Percentiles rank a stretch among this genome's conserved stretches.
These are phyloP conservation scores for Agrocybe praecox DNA, from an alignment of 768 basidiomycete species.

Conservation along the genomic window DNA sequence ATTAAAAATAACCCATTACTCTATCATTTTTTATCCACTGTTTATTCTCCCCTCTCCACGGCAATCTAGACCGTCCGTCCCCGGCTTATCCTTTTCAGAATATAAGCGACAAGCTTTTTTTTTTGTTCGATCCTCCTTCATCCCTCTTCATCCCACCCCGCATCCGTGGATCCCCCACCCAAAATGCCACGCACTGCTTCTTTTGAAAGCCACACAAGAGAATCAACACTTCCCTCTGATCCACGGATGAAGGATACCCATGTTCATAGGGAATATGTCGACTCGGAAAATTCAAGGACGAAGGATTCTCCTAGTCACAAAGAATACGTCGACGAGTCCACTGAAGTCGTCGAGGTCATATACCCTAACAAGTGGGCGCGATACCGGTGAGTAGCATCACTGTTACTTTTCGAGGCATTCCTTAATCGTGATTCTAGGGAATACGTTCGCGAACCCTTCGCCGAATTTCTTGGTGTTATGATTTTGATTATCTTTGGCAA, in stretches of 20 bases:
- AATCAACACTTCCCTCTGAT: neutral
- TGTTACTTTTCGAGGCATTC: neutral
- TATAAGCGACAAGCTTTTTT: neutral
- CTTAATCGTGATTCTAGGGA: constrained; percentile 31
- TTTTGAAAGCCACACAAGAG: neutral
- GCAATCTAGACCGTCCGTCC: neutral
- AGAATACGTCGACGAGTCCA: constrained; percentile 21
- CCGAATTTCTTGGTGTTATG: constrained; percentile 64
- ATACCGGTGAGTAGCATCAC: constrained; percentile 43
- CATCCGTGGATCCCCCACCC: neutral
- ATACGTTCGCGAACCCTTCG: constrained; percentile 57
- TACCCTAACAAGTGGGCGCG: constrained; percentile 59
- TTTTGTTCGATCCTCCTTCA: neutral
- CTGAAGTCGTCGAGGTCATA: constrained; percentile 32
- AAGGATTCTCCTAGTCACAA: constrained; percentile 13
- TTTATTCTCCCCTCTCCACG: neutral
- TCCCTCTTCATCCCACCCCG: neutral
- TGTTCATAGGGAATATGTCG: neutral
- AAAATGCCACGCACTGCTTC: neutral
- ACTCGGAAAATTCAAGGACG: constrained; percentile 1
- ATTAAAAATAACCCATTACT: neutral
- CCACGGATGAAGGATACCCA: neutral
- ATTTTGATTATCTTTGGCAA: constrained; percentile 62
- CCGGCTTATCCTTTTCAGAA: neutral
- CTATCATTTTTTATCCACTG: neutral